phyloP scores from a whole-genome alignment of 352 stramenopile genomes.

The Peronospora belbahrii region DNA sequence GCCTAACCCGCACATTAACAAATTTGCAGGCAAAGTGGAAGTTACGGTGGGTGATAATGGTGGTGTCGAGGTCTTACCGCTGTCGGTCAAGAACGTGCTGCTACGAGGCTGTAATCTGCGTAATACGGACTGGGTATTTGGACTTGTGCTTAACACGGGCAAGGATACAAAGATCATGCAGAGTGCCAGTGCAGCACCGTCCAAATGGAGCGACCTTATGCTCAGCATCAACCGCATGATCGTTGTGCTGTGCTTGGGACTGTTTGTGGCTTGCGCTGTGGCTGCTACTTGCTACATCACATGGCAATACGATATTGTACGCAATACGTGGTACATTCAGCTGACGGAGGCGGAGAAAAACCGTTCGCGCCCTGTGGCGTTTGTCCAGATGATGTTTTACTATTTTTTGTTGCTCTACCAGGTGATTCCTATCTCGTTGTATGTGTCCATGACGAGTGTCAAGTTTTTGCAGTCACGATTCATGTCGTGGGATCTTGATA shows the following conservation, averaged over 20 bases:
- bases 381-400: slow-evolving; percentile 36
- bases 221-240: slow-evolving; percentile 75
- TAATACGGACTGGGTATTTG: slow-evolving; percentile 87
- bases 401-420: slow-evolving; percentile 95
- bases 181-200: slow-evolving; percentile 40
- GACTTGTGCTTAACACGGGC: slow-evolving; percentile 84
- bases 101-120: slow-evolving; percentile 80
- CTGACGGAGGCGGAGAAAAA: slow-evolving; percentile 24
- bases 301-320: slow-evolving; percentile 50
- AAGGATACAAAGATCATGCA: slow-evolving; percentile 84
- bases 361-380: slow-evolving; percentile 41
- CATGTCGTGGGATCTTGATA: slow-evolving; percentile 87
- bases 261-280: slow-evolving; percentile 46
- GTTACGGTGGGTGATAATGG: slow-evolving; percentile 57
- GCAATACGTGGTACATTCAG: slow-evolving; percentile 51
- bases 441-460: slow-evolving; percentile 94
- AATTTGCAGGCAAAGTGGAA: slow-evolving; percentile 82
- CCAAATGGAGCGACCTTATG: slow-evolving; percentile 83
- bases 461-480: slow-evolving; percentile 93
- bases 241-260: slow-evolving; percentile 59
- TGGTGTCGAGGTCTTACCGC: slow-evolving; percentile 61
- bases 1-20: slow-evolving; percentile 84
- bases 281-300: slow-evolving; percentile 51
- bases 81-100: slow-evolving; percentile 86
- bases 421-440: slow-evolving; percentile 96